These are phyloP conservation scores for Solanum medicagineum DNA, from an alignment of 257 asterid genomes.

Conservation along the genomic window DNA sequence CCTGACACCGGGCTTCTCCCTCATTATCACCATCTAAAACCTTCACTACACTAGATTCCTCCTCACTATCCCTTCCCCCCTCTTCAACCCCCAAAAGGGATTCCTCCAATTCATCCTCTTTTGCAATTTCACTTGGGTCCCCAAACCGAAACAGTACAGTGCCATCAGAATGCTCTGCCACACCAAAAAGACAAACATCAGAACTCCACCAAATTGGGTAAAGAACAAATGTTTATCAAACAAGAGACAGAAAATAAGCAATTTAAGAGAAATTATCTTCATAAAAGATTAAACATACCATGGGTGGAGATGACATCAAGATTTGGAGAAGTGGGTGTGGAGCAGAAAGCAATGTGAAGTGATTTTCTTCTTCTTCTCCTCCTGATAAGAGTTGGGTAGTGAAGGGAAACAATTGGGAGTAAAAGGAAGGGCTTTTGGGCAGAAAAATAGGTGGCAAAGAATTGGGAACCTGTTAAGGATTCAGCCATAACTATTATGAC, in stretches of 20 bases:
- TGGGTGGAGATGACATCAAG: slow-evolving; percentile 45
- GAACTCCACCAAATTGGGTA: neutral
- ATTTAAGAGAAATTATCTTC: neutral
- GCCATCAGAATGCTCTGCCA: slow-evolving; percentile 79
- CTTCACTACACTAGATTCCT: slow-evolving; percentile 13
- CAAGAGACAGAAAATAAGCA: neutral
- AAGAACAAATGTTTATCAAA: neutral
- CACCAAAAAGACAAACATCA: slow-evolving; percentile 6
- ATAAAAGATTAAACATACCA: slow-evolving; percentile 21
- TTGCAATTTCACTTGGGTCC: slow-evolving; percentile 35
- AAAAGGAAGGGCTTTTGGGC: slow-evolving; percentile 18
- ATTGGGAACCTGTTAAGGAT: neutral
- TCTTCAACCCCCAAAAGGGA: slow-evolving; percentile 14
- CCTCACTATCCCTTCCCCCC: slow-evolving; percentile 10
- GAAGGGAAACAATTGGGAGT: slow-evolving; percentile 8
- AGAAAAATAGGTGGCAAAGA: slow-evolving; percentile 5
- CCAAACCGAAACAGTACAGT: slow-evolving; percentile 74
- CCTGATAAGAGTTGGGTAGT: slow-evolving; percentile 8
- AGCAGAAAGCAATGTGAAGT: slow-evolving; percentile 20
- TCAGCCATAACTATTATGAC: slow-evolving; percentile 11
- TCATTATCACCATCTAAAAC: slow-evolving; percentile 20
- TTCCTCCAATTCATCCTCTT: slow-evolving; percentile 27
- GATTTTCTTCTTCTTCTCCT: slow-evolving; percentile 14
- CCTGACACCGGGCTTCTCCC: slow-evolving; percentile 4
- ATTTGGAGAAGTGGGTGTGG: slow-evolving; percentile 19